A percentile compares a stretch with the other conserved stretches of the same genome.
These are phyloP conservation scores for Paecilomyces sp. DNA, from an alignment of 2,329 filamentous ascomycete species.

Conservation along the genomic window DNA sequence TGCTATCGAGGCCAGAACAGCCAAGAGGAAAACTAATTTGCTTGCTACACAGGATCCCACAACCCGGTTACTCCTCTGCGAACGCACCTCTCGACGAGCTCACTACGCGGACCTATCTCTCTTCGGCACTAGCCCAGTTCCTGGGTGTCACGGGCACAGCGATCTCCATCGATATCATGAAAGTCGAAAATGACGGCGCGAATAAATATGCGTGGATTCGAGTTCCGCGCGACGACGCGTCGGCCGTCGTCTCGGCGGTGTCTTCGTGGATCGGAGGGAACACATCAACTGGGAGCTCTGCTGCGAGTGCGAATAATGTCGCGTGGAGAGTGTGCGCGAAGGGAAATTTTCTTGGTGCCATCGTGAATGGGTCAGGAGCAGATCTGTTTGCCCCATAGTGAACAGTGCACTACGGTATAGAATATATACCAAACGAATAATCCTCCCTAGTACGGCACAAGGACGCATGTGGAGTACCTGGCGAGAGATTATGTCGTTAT, in stretches of 20 bases:
- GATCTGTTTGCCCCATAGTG: constrained; percentile 26
- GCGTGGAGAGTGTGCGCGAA: constrained; percentile 33
- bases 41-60: constrained; percentile 15
- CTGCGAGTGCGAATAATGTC: constrained; percentile 12
- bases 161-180: constrained; percentile 42
- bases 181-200: constrained; percentile 18
- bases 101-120: constrained; percentile 39
- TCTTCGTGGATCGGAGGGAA: constrained; percentile 39
- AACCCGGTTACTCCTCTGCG: constrained; percentile 13
- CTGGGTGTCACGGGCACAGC: constrained; percentile 40
- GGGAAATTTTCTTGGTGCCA: constrained; percentile 28
- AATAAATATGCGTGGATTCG: constrained; percentile 33
- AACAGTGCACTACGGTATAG: neutral
- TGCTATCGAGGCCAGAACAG: too few relatives aligned
- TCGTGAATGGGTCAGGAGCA: constrained; percentile 25
- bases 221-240: constrained; percentile 37
- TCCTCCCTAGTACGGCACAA: neutral
- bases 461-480: neutral
- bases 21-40: neutral
- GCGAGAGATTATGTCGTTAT: neutral
- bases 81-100: constrained; percentile 32
- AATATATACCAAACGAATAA: neutral
- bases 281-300: constrained; percentile 3
- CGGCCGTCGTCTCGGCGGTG: constrained; percentile 35
- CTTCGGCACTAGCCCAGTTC: constrained; percentile 40